phyloP scores from a whole-genome alignment of 23 red algal genomes.

The Gracilaria gracilis region DNA sequence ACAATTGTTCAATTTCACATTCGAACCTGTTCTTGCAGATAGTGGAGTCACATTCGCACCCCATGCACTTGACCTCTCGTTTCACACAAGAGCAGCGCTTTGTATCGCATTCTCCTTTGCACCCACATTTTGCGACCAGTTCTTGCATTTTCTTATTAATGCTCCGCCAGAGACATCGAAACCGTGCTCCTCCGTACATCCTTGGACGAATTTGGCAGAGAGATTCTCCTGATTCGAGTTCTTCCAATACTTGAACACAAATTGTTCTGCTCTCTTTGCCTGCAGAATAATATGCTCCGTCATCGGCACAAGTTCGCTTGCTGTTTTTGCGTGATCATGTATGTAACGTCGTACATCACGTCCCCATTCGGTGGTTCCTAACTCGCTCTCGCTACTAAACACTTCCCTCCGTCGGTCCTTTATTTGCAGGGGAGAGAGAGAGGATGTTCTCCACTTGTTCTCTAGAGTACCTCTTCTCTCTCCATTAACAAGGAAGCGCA shows the following conservation, averaged over 20 bases:
- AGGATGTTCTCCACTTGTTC: not conserved
- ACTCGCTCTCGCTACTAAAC: not conserved
- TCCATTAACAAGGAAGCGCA: not conserved
- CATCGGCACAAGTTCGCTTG: not conserved
- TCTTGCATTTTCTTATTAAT: conserved; percentile 1
- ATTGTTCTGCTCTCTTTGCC: not conserved
- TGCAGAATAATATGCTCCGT: not conserved
- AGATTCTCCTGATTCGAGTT: not conserved
- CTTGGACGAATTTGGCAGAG: not conserved
- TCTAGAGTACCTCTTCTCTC: not conserved
- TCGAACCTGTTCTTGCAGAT: conserved; percentile 3
- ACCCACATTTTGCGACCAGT: not conserved
- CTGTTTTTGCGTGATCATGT: not conserved
- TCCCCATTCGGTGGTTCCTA: not conserved
- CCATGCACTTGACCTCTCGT: not conserved
- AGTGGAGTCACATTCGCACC: not conserved
- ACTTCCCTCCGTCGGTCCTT: too few species aligned
- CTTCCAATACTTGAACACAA: conserved; percentile 1
- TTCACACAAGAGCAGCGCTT: conserved; percentile 16
- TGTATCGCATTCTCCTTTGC: not conserved
- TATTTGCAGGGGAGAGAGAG: not conserved
- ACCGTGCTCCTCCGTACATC: not conserved
- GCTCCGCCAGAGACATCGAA: not conserved
- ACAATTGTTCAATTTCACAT: too few species aligned
- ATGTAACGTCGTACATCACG: conserved; percentile 3